These are phyloP conservation scores for Pyrenochaeta sp. DNA, from an alignment of 2,329 filamentous ascomycete species.

Conservation along the genomic window DNA sequence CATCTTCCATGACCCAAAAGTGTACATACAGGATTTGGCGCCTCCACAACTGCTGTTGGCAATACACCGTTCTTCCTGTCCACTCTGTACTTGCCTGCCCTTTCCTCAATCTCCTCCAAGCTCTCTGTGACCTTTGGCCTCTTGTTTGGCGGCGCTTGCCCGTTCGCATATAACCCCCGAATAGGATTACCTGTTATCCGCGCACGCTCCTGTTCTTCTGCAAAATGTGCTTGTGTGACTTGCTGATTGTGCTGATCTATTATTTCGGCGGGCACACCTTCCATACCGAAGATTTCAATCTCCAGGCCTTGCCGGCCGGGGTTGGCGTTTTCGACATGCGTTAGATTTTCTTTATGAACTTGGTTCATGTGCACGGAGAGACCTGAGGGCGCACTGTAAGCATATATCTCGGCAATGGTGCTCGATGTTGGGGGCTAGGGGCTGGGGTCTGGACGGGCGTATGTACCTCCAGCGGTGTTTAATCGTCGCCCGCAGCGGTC, in stretches of 20 bases:
- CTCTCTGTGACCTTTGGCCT: constrained; percentile 73
- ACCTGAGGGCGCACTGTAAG: constrained; percentile 62
- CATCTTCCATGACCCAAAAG: background rate
- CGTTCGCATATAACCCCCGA: constrained; percentile 55
- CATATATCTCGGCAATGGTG: background rate
- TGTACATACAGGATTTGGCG: constrained; percentile 26
- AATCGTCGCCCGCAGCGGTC: constrained; percentile 86
- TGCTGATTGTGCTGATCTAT: constrained; percentile 84
- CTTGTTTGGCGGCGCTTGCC: constrained; percentile 62
- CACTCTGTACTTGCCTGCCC: constrained; percentile 66
- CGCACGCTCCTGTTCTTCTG: constrained; percentile 82
- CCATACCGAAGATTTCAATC: constrained; percentile 98
- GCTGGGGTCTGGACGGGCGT: background rate
- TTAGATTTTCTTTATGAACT: constrained; percentile 93
- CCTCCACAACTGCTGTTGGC: constrained; percentile 45
- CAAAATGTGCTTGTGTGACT: constrained; percentile 85
- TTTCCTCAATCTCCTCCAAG: constrained; percentile 78
- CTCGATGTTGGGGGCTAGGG: background rate
- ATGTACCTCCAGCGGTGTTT: constrained; percentile 91
- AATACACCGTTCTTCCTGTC: constrained; percentile 53
- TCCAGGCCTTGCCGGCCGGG: constrained; percentile 85
- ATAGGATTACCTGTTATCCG: constrained; percentile 84
- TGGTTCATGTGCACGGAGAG: constrained; percentile 97
- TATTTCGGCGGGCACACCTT: constrained; percentile 90
- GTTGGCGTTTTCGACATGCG: constrained; percentile 89